phyloP scores from a whole-genome alignment of 116 monocot genomes.

The Iris pallida region DNA sequence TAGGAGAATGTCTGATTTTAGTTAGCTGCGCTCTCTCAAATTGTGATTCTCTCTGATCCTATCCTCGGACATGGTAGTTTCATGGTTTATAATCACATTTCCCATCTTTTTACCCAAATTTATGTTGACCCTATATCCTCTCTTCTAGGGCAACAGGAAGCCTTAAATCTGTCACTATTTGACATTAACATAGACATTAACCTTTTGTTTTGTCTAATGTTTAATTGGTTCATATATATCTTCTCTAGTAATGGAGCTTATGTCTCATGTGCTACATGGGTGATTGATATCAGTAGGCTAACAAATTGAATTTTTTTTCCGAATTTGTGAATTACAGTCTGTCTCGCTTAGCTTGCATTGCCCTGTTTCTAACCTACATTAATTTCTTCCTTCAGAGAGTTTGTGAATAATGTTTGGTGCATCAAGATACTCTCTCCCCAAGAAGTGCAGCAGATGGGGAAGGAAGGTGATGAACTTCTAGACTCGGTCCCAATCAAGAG shows the following conservation, averaged over 20 bases:
- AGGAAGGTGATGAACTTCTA: slow-evolving; percentile 40
- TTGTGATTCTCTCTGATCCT: too few species aligned
- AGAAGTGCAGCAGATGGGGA: slow-evolving; percentile 88
- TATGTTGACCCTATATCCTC: too few species aligned
- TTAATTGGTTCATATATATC: neutral
- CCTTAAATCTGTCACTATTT: too few species aligned
- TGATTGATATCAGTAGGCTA: neutral
- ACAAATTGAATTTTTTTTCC: neutral
- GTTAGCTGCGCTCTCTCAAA: too few species aligned
- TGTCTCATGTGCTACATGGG: neutral
- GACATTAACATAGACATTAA: too few species aligned
- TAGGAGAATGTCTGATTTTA: too few species aligned
- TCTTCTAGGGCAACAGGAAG: too few species aligned
- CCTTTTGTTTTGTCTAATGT: neutral
- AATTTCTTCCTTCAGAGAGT: slow-evolving; percentile 46
- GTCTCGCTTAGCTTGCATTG: neutral
- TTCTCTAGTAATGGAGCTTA: neutral
- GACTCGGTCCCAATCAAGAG: slow-evolving; percentile 33
- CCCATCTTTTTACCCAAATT: too few species aligned
- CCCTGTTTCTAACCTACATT: neutral
- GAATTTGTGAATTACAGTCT: neutral
- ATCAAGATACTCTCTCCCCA: slow-evolving; percentile 88
- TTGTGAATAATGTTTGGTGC: slow-evolving; percentile 83
- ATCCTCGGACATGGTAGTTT: too few species aligned
- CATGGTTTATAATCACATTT: too few species aligned